A percentile compares a stretch with the other conserved stretches of the same genome.
These are phyloP conservation scores for Saccharomycopsis oosterbeekiorum DNA, from an alignment of 805 yeast genomes.

Conservation along the genomic window DNA sequence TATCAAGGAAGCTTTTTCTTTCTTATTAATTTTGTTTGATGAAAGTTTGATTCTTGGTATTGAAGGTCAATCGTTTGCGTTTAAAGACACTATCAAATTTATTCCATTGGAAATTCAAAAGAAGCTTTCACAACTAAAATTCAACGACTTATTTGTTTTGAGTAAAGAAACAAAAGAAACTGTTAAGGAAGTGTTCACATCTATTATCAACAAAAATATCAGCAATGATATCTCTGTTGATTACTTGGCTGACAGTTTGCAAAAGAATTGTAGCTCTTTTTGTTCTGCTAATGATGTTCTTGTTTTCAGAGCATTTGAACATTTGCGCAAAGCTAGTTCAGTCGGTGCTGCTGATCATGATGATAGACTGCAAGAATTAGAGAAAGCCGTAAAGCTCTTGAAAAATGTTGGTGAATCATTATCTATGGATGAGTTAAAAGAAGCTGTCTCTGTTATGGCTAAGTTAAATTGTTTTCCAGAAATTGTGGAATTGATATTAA, in stretches of 20 bases:
- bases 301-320: slow-evolving; percentile 89
- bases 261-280: slow-evolving; percentile 89
- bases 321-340: slow-evolving; percentile 75
- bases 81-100: slow-evolving; percentile 60
- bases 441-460: slow-evolving; percentile 69
- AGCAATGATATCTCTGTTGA: slow-evolving; percentile 91
- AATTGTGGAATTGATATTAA: slow-evolving; percentile 73
- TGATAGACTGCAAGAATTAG: slow-evolving; percentile 52
- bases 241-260: slow-evolving; percentile 74
- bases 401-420: slow-evolving; percentile 73
- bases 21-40: slow-evolving; percentile 69
- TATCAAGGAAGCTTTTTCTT: slow-evolving; percentile 84
- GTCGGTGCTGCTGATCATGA: slow-evolving; percentile 66
- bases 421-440: slow-evolving; percentile 69
- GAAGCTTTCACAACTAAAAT: slow-evolving; percentile 55
- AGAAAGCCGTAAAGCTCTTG: slow-evolving; percentile 65
- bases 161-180: slow-evolving; percentile 41
- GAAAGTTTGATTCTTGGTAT: slow-evolving; percentile 40
- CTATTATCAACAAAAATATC: slow-evolving; percentile 81
- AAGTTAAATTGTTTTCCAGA: slow-evolving; percentile 73
- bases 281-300: slow-evolving; percentile 91
- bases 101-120: slow-evolving; percentile 59
- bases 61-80: slow-evolving; percentile 24
- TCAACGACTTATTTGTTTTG: slow-evolving; percentile 72
- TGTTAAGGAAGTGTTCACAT: slow-evolving; percentile 78